These are phyloP conservation scores for Kwoniella europaea DNA, from an alignment of 768 basidiomycete genomes.

Conservation along the genomic window DNA sequence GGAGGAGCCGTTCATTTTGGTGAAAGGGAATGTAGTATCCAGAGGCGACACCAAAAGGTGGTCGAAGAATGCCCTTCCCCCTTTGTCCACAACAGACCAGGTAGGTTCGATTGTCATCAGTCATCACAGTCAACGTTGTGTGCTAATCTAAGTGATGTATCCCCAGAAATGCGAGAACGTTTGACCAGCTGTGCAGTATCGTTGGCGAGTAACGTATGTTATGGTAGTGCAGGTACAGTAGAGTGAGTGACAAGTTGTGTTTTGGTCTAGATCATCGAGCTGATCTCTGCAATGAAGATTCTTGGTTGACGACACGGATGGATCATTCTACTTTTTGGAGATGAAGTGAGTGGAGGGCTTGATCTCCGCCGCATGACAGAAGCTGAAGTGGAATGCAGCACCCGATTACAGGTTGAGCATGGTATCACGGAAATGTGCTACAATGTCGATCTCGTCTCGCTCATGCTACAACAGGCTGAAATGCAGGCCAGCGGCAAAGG, in stretches of 20 bases:
- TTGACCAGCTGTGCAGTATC: conserved; percentile 66
- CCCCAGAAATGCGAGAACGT: conserved; percentile 61
- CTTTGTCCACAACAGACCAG: conserved; percentile 62
- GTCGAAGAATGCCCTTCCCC: conserved; percentile 74
- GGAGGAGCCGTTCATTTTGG: conserved; percentile 67
- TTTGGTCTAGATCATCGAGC: background rate
- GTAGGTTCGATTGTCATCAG: conserved; percentile 52
- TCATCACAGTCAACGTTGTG: background rate
- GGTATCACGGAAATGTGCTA: conserved; percentile 68
- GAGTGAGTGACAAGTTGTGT: conserved; percentile 65
- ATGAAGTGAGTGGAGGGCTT: conserved; percentile 62
- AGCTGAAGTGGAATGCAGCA: conserved; percentile 1
- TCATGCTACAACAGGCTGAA: conserved; percentile 68
- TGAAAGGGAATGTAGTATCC: conserved; percentile 73
- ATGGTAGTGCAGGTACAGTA: conserved; percentile 69
- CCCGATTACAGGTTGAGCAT: conserved; percentile 66
- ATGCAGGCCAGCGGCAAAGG: conserved; percentile 39
- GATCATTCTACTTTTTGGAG: conserved; percentile 70
- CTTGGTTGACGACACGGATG: conserved; percentile 57
- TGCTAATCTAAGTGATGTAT: background rate
- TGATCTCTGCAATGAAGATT: conserved; percentile 18
- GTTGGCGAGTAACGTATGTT: conserved; percentile 64
- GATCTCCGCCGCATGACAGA: background rate
- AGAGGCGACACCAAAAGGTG: conserved; percentile 74
- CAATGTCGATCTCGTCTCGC: conserved; percentile 67